These are phyloP conservation scores for Pinus albicaulis DNA, from an alignment of 75 land plant species.

Conservation along the genomic window DNA sequence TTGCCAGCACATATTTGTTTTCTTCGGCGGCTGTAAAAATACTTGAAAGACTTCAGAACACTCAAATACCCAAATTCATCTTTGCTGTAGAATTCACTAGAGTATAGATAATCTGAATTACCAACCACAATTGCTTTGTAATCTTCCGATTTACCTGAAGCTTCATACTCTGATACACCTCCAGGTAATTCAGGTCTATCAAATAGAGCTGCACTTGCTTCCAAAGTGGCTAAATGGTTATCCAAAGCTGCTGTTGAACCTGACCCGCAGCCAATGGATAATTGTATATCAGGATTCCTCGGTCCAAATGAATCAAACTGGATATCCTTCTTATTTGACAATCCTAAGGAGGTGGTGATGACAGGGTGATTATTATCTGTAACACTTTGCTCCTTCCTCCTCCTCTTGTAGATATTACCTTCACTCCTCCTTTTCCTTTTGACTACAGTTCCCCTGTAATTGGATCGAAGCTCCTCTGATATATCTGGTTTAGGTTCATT, in stretches of 20 bases:
- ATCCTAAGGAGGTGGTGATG: neutral
- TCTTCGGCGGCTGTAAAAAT: slow-evolving; percentile 8
- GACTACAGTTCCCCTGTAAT: neutral
- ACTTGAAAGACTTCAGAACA: slow-evolving; percentile 3
- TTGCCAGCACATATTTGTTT: slow-evolving; percentile 2
- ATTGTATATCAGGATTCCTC: neutral
- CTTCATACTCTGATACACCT: neutral
- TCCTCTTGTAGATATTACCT: neutral
- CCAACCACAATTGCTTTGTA: neutral
- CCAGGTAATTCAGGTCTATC: neutral
- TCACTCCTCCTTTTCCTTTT: slow-evolving; percentile 1
- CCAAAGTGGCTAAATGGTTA: neutral
- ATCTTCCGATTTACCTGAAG: neutral
- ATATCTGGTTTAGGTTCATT: neutral
- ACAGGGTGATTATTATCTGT: neutral
- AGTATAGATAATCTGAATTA: neutral
- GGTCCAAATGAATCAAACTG: neutral
- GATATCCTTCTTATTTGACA: slow-evolving; percentile 1
- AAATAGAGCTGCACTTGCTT: neutral
- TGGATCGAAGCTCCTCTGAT: neutral
- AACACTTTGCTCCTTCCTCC: neutral
- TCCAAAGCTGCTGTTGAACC: neutral
- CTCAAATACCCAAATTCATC: neutral
- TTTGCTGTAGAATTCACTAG: neutral
- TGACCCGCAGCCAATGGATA: neutral